Evolutionary conservation across 768 basidiomycete species (phyloP).

Genomic region (Kwoniella europaea): DNA sequence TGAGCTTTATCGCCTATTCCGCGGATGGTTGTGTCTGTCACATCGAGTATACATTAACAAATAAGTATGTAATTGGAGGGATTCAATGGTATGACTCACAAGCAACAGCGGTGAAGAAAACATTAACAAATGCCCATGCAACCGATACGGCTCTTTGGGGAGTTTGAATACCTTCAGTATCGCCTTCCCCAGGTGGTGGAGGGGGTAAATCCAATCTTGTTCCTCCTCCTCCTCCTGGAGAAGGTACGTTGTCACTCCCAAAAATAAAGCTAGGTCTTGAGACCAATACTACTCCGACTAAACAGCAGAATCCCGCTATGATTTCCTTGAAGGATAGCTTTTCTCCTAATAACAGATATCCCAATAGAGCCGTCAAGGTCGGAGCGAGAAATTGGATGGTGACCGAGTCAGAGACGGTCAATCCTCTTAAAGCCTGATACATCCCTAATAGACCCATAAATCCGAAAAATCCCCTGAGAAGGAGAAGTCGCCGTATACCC

Average conservation of each 20-base stretch:
- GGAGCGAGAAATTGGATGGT: conserved; percentile 78
- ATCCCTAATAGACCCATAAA: conserved; percentile 74
- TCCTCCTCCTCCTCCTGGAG: conserved; percentile 17
- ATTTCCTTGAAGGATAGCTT: conserved; percentile 65
- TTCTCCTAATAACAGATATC: conserved; percentile 69
- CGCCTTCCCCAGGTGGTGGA: conserved; percentile 25
- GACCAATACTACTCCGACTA: conserved; percentile 78
- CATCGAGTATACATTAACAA: not conserved
- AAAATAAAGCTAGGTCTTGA: conserved; percentile 79
- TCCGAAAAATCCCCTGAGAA: conserved; percentile 67
- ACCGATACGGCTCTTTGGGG: conserved; percentile 68
- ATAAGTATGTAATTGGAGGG: too few relatives aligned
- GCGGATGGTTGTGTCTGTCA: conserved; percentile 65
- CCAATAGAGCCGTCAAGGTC: conserved; percentile 68
- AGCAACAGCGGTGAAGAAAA: conserved; percentile 70
- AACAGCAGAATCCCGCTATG: conserved; percentile 70
- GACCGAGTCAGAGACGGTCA: conserved; percentile 73
- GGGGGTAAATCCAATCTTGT: conserved; percentile 24
- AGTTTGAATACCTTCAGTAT: conserved; percentile 27
- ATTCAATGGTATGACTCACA: conserved; percentile 61
- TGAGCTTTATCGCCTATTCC: conserved; percentile 78
- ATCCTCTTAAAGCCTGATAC: conserved; percentile 34
- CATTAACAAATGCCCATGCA: conserved; percentile 71
- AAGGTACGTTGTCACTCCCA: too few relatives aligned
- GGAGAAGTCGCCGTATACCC: conserved; percentile 67